These are phyloP conservation scores for Annona squamosa DNA, from an alignment of 164 flowering plant genomes.

Conservation along the genomic window DNA sequence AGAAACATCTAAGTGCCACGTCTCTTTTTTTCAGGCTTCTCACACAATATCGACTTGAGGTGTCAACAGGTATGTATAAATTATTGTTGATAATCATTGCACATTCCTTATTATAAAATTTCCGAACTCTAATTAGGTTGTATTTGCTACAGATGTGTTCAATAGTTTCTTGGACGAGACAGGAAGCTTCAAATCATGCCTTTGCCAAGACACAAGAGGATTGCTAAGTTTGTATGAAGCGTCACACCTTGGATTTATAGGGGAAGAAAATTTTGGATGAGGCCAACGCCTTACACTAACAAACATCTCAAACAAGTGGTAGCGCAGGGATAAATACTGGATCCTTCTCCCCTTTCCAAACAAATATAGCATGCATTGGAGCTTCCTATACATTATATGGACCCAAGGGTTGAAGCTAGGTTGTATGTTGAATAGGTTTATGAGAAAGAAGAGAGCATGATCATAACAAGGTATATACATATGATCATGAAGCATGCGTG, in stretches of 20 bases:
- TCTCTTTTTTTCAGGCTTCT: constrained; percentile 9
- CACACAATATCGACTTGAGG: constrained; percentile 6
- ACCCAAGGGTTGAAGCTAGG: constrained; percentile 26
- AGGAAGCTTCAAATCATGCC: constrained; percentile 15
- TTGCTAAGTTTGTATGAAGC: constrained; percentile 31
- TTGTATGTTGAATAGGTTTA: constrained; percentile 10
- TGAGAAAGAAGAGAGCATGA: constrained; percentile 9
- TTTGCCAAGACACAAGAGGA: constrained; percentile 17
- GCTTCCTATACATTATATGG: constrained; percentile 37
- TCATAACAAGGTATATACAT: constrained; percentile 26
- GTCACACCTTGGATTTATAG: constrained; percentile 24
- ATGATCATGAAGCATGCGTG: background rate
- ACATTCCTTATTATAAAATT: background rate
- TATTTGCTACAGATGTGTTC: constrained; percentile 18
- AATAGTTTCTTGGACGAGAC: constrained; percentile 21
- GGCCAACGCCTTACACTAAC: constrained; percentile 22
- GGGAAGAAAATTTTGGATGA: constrained; percentile 46
- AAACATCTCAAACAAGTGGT: constrained; percentile 13
- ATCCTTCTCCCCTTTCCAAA: constrained; percentile 8
- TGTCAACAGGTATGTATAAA: constrained; percentile 2
- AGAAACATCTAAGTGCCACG: background rate
- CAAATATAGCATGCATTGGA: constrained; percentile 20
- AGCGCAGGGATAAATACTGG: background rate
- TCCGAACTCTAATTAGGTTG: background rate
- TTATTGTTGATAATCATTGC: background rate